Evolutionary conservation across 2,329 filamentous ascomycete genomes (phyloP), one percentile per base, ranked within the genome.

Genomic region (Calycina marina): DNA sequence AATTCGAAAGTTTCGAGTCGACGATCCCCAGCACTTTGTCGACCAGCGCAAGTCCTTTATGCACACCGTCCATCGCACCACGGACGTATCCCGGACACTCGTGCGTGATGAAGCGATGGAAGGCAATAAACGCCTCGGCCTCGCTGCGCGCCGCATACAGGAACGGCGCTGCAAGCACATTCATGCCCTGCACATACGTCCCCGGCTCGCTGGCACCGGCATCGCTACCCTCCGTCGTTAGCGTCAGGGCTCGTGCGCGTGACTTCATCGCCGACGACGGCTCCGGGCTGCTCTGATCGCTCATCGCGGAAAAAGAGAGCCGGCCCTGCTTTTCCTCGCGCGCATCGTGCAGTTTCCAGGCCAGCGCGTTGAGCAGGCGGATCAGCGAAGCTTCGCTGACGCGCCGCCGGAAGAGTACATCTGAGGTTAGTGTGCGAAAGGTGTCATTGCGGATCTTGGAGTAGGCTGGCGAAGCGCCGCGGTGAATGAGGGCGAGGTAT

Each of bases 391-490:
- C 92, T 57, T 98, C 90, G 36, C 84, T 93, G 38, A 98, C 90
- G 36, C 88, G 79, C 18, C 90, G 76, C 40, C 90, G 82, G 63
- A 96, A 98, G 20, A 98, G 72, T n/a, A 88, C 86, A 50, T 98
- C 90, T 31, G 88, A 94, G 18, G 90, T 90, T 34, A 98, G 66
- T 1, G 90, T 98, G 47, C 90, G 83, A 56, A 96, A 96, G 25
- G 90, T 94, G 56, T 98, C 90, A 58, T 98, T 94, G 54, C 86
- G 82, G 52, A 98, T 98, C 61, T 98, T 98, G 49, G 83, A 75
- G 60, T 98, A 93, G 28, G 85, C 86, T 1, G 88, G 86, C 3
- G 88, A 96, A 14, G 88, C 81, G 40, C 90, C 88, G 41, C 90
- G 83, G 51, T 93, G 85, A 43, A 98, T 79, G 27, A 96, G 77